Conservation (phyloP, 116 monocot genomes). For the Dioscorea cayenensis region DNA sequence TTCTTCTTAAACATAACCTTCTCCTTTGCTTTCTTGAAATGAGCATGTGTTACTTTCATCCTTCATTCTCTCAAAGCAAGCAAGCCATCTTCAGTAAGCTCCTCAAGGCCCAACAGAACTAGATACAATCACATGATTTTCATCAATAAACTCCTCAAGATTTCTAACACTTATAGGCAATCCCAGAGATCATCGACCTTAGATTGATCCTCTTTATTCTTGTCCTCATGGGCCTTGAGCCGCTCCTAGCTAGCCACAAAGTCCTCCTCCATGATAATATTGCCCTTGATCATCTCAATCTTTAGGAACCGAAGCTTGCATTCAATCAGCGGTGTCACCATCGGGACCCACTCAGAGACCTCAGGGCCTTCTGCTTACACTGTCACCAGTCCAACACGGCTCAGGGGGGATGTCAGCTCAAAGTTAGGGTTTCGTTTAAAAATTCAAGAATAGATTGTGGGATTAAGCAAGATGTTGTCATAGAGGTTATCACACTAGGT, state of each 20-base stretch:
- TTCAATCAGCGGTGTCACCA: conserved; percentile 78
- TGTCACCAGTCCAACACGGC: conserved; percentile 82
- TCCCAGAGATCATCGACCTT: conserved; percentile 91
- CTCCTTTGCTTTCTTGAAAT: conserved; percentile 85
- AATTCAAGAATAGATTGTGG: too few relatives aligned
- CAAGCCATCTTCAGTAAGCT: conserved; percentile 94
- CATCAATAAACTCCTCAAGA: conserved; percentile 93
- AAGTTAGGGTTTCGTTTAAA: conserved; percentile 13
- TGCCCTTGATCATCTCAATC: conserved; percentile 92
- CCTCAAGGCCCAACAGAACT: conserved; percentile 94
- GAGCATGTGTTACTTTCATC: conserved; percentile 83
- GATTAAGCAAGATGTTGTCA: too few relatives aligned
- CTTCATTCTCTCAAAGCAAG: conserved; percentile 84
- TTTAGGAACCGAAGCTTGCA: conserved; percentile 87
- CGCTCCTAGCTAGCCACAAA: conserved; percentile 90
- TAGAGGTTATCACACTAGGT: too few relatives aligned
- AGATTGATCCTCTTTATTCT: conserved; percentile 89
- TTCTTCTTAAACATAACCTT: conserved; percentile 92
- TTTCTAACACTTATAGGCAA: conserved; percentile 95
- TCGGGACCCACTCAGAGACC: conserved; percentile 74
- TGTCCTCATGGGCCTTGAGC: conserved; percentile 80
- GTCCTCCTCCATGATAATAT: conserved; percentile 96
- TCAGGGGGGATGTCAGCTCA: conserved; percentile 74
- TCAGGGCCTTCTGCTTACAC: conserved; percentile 91
- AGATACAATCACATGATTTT: conserved; percentile 92